These are phyloP conservation scores for Fraxinus sp. DNA, from an alignment of 305 asterid species.

Conservation along the genomic window DNA sequence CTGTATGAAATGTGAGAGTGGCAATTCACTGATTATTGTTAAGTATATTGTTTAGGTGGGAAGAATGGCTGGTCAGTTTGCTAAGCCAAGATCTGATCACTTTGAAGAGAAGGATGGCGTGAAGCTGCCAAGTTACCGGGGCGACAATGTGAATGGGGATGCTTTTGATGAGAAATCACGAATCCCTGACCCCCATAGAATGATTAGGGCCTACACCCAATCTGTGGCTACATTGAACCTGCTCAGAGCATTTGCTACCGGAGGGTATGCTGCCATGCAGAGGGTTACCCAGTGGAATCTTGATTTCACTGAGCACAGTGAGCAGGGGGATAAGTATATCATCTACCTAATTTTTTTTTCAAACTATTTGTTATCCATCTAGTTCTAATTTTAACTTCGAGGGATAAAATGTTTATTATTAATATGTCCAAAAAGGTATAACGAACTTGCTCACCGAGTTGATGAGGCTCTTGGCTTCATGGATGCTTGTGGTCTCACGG, in stretches of 20 bases:
- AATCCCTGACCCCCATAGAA: constrained; percentile 20
- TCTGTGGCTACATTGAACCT: constrained; percentile 23
- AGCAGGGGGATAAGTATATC: constrained; percentile 19
- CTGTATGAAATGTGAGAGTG: not conserved
- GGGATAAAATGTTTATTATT: constrained; percentile 16
- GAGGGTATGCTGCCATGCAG: constrained; percentile 26
- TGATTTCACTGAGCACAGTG: constrained; percentile 21
- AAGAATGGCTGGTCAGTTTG: constrained; percentile 21
- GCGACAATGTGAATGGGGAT: constrained; percentile 15
- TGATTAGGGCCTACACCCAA: constrained; percentile 20
- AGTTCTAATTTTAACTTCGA: not conserved
- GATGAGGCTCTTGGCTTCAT: constrained; percentile 47
- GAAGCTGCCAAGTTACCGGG: constrained; percentile 23
- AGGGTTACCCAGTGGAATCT: constrained; percentile 24
- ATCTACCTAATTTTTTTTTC: not conserved
- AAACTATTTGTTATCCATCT: not conserved
- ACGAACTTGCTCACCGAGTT: constrained; percentile 36
- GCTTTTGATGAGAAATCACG: constrained; percentile 19
- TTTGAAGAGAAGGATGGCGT: constrained; percentile 20
- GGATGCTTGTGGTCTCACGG: constrained; percentile 46
- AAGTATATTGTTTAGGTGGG: constrained; percentile 14
- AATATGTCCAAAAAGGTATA: constrained; percentile 34
- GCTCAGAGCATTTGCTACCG: constrained; percentile 20
- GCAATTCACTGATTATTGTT: not conserved
- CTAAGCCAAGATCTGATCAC: constrained; percentile 16